Percentiles rank a stretch among this genome's conserved stretches.
phyloP scores from a whole-genome alignment of 2,329 filamentous ascomycete species.

The Sporothrix protearum region DNA sequence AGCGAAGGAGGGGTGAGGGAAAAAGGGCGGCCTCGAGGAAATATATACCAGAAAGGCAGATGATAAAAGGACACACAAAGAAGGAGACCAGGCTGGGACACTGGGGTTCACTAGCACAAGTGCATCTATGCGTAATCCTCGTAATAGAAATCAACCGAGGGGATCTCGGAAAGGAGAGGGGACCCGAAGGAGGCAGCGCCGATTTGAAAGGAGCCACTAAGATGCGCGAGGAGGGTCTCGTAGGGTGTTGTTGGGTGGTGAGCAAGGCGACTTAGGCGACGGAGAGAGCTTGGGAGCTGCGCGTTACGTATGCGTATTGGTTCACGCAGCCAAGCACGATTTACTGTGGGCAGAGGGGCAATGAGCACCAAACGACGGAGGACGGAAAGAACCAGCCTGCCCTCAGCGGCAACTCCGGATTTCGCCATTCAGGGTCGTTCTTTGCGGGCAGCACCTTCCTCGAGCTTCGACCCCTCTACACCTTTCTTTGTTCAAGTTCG shows the following conservation, averaged over 20 bases:
- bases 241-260: not conserved
- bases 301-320: constrained; percentile 19
- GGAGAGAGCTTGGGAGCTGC: not conserved
- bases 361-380: not conserved
- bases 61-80: not conserved
- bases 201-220: not conserved
- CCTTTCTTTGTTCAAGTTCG: not conserved
- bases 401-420: constrained; percentile 12
- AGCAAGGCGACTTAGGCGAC: not conserved
- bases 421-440: constrained; percentile 5
- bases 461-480: not conserved
- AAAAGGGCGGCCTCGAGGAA: not conserved
- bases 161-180: not conserved
- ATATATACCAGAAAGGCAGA: constrained; percentile 12
- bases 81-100: not conserved
- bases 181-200: constrained; percentile 1
- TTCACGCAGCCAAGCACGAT: not conserved
- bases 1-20: not conserved
- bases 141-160: not conserved
- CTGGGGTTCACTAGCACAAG: not conserved
- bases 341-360: not conserved
- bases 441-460: not conserved
- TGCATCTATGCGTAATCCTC: not conserved
- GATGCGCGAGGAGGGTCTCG: constrained; percentile 2
- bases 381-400: not conserved